phyloP scores from a whole-genome alignment of 352 stramenopile genomes.

The Pilasporangium apinafurcum region DNA sequence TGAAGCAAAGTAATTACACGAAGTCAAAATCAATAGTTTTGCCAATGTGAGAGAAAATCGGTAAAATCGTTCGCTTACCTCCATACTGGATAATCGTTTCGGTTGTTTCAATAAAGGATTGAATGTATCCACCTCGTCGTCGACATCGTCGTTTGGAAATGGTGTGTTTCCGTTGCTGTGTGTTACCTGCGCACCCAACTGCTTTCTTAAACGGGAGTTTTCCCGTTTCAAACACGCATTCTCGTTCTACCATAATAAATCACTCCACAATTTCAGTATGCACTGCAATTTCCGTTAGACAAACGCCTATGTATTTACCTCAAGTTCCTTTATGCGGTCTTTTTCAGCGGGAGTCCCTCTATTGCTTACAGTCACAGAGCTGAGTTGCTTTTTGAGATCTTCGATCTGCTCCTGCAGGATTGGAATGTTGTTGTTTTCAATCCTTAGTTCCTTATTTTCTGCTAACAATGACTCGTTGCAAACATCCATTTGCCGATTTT shows the following conservation, averaged over 20 bases:
- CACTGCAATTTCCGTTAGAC: neutral
- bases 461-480: conserved; percentile 41
- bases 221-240: conserved; percentile 43
- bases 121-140: neutral
- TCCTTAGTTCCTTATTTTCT: conserved; percentile 59
- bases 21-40: neutral
- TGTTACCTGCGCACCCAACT: conserved; percentile 3
- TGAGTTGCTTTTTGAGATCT: conserved; percentile 52
- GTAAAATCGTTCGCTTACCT: too few species aligned
- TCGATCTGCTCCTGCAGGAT: conserved; percentile 68
- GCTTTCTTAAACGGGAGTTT: conserved; percentile 31
- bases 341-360: conserved; percentile 1
- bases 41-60: too few species aligned
- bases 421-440: conserved; percentile 84
- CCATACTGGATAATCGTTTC: conserved; percentile 4
- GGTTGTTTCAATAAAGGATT: too few species aligned
- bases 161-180: neutral
- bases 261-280: neutral
- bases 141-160: neutral
- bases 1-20: neutral
- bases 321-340: conserved; percentile 32
- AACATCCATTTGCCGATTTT: conserved; percentile 41
- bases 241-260: conserved; percentile 18
- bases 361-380: neutral
- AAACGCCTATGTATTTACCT: conserved; percentile 21